Evolutionary conservation across 2,329 filamentous ascomycete genomes (phyloP).

Genomic region (Trichoderma gracile): DNA sequence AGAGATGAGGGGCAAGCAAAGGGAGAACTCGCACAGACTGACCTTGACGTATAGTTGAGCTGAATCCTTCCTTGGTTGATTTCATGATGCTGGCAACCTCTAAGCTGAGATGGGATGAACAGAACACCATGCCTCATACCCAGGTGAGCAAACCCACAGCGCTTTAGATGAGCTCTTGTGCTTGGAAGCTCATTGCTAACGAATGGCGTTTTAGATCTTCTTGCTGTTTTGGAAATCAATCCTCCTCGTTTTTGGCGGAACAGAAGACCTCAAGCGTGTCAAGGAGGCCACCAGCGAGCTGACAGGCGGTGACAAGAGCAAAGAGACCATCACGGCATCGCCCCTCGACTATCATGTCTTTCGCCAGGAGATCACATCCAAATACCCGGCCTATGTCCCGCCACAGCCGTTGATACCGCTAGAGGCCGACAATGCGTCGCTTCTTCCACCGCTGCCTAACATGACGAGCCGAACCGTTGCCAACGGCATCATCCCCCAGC

Average conservation of each 20-base stretch:
- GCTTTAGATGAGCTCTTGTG: no score
- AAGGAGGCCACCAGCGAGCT: slow-evolving; percentile 71
- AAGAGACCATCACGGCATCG: slow-evolving; percentile 85
- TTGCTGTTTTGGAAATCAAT: slow-evolving; percentile 91
- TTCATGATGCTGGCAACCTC: slow-evolving; percentile 70
- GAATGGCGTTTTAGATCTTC: slow-evolving; percentile 59
- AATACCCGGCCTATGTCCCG: slow-evolving; percentile 95
- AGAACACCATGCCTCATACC: slow-evolving; percentile 60
- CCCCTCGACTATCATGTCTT: slow-evolving; percentile 96
- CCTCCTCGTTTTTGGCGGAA: slow-evolving; percentile 80
- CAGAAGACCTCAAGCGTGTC: slow-evolving; percentile 67
- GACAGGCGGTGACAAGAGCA: slow-evolving; percentile 59
- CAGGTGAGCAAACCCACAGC: slow-evolving; percentile 49
- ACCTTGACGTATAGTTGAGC: slow-evolving; percentile 45
- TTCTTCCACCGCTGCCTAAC: slow-evolving; percentile 81
- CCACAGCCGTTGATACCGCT: slow-evolving; percentile 80
- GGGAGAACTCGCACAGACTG: slow-evolving; percentile 8
- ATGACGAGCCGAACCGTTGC: slow-evolving; percentile 64
- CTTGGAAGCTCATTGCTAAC: background rate
- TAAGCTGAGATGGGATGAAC: slow-evolving; percentile 72
- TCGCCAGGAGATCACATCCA: slow-evolving; percentile 93
- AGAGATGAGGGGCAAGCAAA: no score
- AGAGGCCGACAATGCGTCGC: slow-evolving; percentile 86
- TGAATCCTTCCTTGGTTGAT: slow-evolving; percentile 69
- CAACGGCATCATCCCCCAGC: slow-evolving; percentile 62